Percentiles rank a stretch among this genome's conserved stretches.
Evolutionary conservation across 305 asterid genomes (phyloP).

Genomic region (Ilex paraguariensis): DNA sequence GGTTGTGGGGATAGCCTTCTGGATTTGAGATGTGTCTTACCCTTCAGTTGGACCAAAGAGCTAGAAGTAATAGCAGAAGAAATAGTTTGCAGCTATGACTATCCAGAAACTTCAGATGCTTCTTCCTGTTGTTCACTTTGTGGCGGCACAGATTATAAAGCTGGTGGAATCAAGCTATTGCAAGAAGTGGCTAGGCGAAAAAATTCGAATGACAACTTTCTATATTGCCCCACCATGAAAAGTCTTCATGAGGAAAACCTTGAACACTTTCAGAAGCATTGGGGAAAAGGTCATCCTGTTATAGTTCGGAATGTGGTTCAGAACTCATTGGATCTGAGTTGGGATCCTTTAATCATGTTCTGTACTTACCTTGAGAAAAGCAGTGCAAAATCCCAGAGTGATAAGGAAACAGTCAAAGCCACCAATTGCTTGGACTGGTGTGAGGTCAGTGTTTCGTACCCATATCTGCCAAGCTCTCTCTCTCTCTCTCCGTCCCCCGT

Average conservation of each 20-base stretch:
- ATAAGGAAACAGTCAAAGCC: conserved; percentile 29
- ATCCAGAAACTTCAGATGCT: conserved; percentile 38
- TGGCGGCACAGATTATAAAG: conserved; percentile 23
- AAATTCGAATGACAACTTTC: conserved; percentile 48
- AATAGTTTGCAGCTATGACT: conserved; percentile 40
- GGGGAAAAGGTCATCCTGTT: conserved; percentile 91
- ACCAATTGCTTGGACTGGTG: conserved; percentile 80
- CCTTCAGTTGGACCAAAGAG: conserved; percentile 66
- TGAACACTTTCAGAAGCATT: conserved; percentile 85
- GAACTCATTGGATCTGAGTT: conserved; percentile 41
- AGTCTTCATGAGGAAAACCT: conserved; percentile 61
- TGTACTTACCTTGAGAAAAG: conserved; percentile 66
- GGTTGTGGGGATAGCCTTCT: conserved; percentile 77
- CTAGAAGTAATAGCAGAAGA: conserved; percentile 72
- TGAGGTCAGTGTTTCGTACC: conserved; percentile 52
- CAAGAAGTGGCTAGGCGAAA: conserved; percentile 35
- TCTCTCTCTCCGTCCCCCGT: background rate
- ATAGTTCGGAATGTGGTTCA: conserved; percentile 66
- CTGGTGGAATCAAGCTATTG: conserved; percentile 29
- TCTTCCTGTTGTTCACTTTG: conserved; percentile 50
- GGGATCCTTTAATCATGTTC: conserved; percentile 94
- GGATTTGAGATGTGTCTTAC: conserved; percentile 60
- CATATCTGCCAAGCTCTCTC: conserved; percentile 3
- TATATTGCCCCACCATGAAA: conserved; percentile 59
- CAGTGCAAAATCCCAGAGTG: conserved; percentile 40